Base-by-base conservation (phyloP, 768 basidiomycete species). In the Podaxis mareebaensis region DNA sequence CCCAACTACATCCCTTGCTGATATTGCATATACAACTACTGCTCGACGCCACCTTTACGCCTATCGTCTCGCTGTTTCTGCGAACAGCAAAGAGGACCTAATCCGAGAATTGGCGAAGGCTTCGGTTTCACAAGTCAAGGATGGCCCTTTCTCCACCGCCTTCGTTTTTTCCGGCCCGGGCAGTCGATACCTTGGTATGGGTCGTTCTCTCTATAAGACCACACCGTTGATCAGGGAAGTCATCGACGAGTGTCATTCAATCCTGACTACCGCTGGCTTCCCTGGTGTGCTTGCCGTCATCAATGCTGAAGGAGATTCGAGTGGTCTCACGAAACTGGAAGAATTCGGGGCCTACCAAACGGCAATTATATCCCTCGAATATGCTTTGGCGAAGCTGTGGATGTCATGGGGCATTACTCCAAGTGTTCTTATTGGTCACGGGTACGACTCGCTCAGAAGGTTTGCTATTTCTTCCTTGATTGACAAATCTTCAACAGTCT, bases 131-230 rank as follows among this genome's bases (percentile, higher is more conserved):
- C 70, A 77, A 49, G 69, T 66, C 11, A 56, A 73, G n/a, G 65
- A 69, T 17, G 66, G 72, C 15, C 38, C 61, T 1, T 65, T 69
- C 20, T 73, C 76, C 2, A 76, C 82, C 2, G 78, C 84, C 3
- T 91, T 92, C 68, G 85, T 90, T 4, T 91, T 90, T 70, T 86
- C 90, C 15, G 91, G 91, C 7, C 88, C 91, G 69, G 90, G 90
- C 40, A 77, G 82, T 33, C 88, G 90, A 65, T 87, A 88, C 74
- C 68, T 77, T 15, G 83, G 85, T 8, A 91, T 91, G 89, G 90
- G 86, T 0, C 62, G 73, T 33, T 72, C 73, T 0, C 78, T 92
- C 15, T 92, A 92, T 62, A 67, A 68, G 42, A 78, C 78, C 0
- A 79, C 77, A 4, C 66, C 78, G 0, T 57, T 82, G 1, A 90